Percentiles rank a stretch among this genome's conserved stretches.
These are phyloP conservation scores for Phylloporus rhodoxanthus DNA, from an alignment of 768 basidiomycete genomes.

Conservation along the genomic window DNA sequence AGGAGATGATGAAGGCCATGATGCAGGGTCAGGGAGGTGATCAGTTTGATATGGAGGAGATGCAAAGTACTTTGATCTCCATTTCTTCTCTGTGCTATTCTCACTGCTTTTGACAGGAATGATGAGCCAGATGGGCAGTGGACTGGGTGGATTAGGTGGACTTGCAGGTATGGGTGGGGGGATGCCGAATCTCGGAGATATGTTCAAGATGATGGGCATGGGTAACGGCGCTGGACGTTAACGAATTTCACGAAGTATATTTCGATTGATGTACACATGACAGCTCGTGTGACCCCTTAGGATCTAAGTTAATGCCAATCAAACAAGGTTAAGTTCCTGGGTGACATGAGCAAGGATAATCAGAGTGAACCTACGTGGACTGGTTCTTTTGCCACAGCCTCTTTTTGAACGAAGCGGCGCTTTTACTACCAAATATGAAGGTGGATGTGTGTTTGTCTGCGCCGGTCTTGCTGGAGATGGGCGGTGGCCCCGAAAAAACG, in stretches of 20 bases:
- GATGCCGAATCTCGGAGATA: constrained; percentile 66
- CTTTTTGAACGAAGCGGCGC: constrained; percentile 57
- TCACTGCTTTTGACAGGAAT: constrained; percentile 47
- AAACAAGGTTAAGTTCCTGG: constrained; percentile 29
- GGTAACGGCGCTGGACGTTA: constrained; percentile 41
- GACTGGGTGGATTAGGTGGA: constrained; percentile 47
- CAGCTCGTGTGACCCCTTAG: constrained; percentile 8
- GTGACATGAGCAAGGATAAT: constrained; percentile 8
- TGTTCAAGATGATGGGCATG: constrained; percentile 90
- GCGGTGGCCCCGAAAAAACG: constrained; percentile 51
- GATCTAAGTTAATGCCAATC: constrained; percentile 13
- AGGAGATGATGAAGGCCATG: constrained; percentile 98
- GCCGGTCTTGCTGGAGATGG: constrained; percentile 65
- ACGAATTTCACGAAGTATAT: constrained; percentile 7
- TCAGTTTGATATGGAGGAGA: constrained; percentile 88
- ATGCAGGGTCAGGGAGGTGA: constrained; percentile 93
- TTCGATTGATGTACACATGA: constrained; percentile 16
- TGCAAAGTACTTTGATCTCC: constrained; percentile 61
- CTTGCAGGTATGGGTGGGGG: constrained; percentile 50
- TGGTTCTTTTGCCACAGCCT: constrained; percentile 48
- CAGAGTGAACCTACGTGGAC: constrained; percentile 19
- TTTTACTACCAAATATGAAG: constrained; percentile 74
- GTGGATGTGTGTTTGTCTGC: constrained; percentile 77
- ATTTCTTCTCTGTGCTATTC: constrained; percentile 1
- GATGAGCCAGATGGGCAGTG: constrained; percentile 83